Evolutionary conservation across 805 yeast species (phyloP), one percentile per base, ranked within the genome.

Genomic region (Saccharomycopsis sp.): DNA sequence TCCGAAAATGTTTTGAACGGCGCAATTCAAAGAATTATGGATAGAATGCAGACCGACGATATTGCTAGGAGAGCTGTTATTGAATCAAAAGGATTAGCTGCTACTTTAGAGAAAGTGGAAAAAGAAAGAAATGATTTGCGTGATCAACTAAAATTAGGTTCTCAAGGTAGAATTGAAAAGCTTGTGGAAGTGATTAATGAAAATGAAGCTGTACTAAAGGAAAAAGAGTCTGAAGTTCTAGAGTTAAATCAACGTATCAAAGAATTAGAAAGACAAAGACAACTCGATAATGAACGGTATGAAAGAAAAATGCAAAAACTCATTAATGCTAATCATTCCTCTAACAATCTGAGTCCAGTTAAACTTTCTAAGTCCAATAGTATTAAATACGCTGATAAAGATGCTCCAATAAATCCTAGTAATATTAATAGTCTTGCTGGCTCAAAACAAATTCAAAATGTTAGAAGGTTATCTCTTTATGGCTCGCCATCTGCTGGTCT

Each of bases 11-110:
- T 84, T 13, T 67, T 85, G 48, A 83, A 80, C 39, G 74, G 82
- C 36, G 84, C 94, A 1, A 76, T 88, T 27, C 86, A 83, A 52
- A 66, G 76, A 41, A 63, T 89, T 34, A 66, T 75, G 44, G 77
- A 85, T 32, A 70, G 82, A 21, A 66, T 88, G 53, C 77, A 78
- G 49, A 83, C 95, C 0, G 96, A 89, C 56, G 94, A 85, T 40
- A 78, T 79, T 60, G 94, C 94, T 10, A 67, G 76, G 39, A 69
- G 81, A 45, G 94, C 95, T 46, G 69, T 64, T 40, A 55, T 53
- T 40, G 86, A 72, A 40, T 66, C 77, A 28, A 68, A 69, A 51
- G 72, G 67, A 34, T 68, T 77, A 31, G 63, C 68, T 4, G 64
- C 64, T 42, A 64, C 62, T 31, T 71, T 78, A 2, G 79, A 75